These are phyloP conservation scores for Claviceps lovelessii DNA, from an alignment of 2,329 filamentous ascomycete species.

Conservation along the genomic window DNA sequence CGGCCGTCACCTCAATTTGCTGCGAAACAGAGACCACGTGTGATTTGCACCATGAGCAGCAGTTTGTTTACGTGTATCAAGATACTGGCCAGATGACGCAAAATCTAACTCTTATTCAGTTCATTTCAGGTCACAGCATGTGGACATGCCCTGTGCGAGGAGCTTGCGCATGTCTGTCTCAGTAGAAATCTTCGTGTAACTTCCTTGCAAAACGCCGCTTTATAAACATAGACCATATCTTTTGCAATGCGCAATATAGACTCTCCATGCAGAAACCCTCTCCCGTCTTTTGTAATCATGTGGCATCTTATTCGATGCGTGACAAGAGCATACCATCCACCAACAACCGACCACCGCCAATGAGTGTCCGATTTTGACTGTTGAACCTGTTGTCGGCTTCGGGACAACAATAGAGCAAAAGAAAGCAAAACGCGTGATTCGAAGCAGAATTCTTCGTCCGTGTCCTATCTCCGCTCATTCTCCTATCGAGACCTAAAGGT, in stretches of 20 bases:
- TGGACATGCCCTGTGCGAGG: neutral
- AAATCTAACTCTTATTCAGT: constrained; percentile 12
- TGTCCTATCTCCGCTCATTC: constrained; percentile 7
- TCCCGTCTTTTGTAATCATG: neutral
- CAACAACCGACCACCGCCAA: neutral
- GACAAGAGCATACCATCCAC: neutral
- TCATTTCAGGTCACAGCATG: constrained; percentile 4
- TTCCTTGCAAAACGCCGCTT: constrained; percentile 20
- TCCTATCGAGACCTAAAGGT: neutral
- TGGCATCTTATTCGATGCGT: neutral
- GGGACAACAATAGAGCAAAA: neutral
- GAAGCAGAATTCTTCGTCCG: constrained; percentile 13
- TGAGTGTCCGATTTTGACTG: neutral
- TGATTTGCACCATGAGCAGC: constrained; percentile 1
- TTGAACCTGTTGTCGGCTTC: neutral
- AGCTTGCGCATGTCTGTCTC: neutral
- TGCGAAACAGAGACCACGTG: neutral
- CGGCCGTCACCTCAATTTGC: neutral
- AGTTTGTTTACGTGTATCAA: neutral
- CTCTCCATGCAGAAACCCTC: neutral
- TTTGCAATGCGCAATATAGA: neutral
- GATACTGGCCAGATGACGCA: constrained; percentile 2
- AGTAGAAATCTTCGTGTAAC: constrained; percentile 8
- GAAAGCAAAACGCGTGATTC: neutral
- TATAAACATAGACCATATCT: constrained; percentile 9